These are phyloP conservation scores for Exophiala sp. DNA, from an alignment of 2,329 filamentous ascomycete species.

Conservation along the genomic window DNA sequence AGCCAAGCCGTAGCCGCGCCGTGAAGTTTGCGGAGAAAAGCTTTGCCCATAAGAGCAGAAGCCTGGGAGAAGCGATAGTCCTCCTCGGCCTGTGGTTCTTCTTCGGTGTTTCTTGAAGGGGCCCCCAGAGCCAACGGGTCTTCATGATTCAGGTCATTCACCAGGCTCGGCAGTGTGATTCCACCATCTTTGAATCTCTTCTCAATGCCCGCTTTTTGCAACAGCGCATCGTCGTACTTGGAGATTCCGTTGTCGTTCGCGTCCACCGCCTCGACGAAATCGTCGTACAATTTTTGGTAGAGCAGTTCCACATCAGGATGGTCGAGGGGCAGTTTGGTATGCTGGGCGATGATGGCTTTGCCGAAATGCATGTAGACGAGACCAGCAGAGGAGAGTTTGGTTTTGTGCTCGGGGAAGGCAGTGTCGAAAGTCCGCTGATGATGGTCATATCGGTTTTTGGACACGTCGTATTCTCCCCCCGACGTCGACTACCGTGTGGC, in stretches of 20 bases:
- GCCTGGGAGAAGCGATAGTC: constrained; percentile 73
- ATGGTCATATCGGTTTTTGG: constrained; percentile 80
- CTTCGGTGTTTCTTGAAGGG: constrained; percentile 43
- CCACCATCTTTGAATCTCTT: constrained; percentile 78
- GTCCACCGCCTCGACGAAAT: constrained; percentile 92
- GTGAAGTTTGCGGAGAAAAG: constrained; percentile 75
- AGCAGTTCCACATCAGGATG: constrained; percentile 65
- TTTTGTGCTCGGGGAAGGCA: constrained; percentile 74
- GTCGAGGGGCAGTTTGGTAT: constrained; percentile 55
- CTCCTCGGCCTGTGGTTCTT: constrained; percentile 64
- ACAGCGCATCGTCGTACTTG: constrained; percentile 64
- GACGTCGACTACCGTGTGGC: constrained; percentile 97
- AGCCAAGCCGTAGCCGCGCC: constrained; percentile 75
- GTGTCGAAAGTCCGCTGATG: constrained; percentile 88
- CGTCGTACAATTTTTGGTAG: constrained; percentile 83
- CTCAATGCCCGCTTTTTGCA: constrained; percentile 65
- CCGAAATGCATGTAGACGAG: constrained; percentile 96
- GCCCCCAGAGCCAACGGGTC: constrained; percentile 40
- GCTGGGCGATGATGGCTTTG: constrained; percentile 67
- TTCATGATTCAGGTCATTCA: constrained; percentile 71
- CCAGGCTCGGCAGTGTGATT: constrained; percentile 77
- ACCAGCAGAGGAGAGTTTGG: constrained; percentile 89
- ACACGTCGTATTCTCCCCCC: constrained; percentile 84
- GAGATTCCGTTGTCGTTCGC: constrained; percentile 96
- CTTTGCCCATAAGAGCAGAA: constrained; percentile 76